Evolutionary conservation across 257 asterid species (phyloP), one percentile per base, ranked within the genome.

Genomic region (Verbascum thapsus): DNA sequence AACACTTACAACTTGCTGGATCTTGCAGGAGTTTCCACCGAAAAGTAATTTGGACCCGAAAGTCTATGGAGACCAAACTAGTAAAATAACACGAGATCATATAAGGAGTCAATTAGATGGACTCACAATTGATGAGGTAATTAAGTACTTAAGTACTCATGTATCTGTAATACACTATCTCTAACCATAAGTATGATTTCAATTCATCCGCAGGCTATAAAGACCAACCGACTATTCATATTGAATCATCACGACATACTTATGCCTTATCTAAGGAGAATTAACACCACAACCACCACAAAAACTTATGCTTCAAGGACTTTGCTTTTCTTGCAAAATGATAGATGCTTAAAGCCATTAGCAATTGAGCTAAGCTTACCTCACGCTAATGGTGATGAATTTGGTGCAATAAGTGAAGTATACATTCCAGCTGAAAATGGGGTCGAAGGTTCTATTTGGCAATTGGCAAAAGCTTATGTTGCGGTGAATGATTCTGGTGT

Each of bases 171-270:
- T n/a, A n/a, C n/a, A n/a, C n/a, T n/a, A n/a, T n/a, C n/a, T n/a
- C n/a, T n/a, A n/a, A n/a, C n/a, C n/a, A n/a, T n/a, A n/a, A n/a
- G n/a, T n/a, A n/a, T n/a, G n/a, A n/a, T n/a, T 26, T 26, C 32
- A 26, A 26, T 23, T 47, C 16, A 9, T 43, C 13, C 8, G 40
- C 75, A 83, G 90, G 88, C 82, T 6, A 58, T 84, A 34, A 38
- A 64, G 65, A 41, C 35, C 0, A 74, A 72, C 37, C 49, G 72
- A 37, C 23, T 84, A 1, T 81, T 66, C 73, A 77, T 84, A 51
- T 53, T 84, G 73, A 58, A 84, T 47, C 88, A 84, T 44, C 92
- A 85, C 18, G 91, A 84, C 79, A 45, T 82, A 2, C 55, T 84
- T 1, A 79, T 81, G 84, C 84, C 84, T 4, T 84, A 70, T 12